Evolutionary conservation across 73 alveolate genomes (phyloP).

Genomic region (Paraurostyla sp.): DNA sequence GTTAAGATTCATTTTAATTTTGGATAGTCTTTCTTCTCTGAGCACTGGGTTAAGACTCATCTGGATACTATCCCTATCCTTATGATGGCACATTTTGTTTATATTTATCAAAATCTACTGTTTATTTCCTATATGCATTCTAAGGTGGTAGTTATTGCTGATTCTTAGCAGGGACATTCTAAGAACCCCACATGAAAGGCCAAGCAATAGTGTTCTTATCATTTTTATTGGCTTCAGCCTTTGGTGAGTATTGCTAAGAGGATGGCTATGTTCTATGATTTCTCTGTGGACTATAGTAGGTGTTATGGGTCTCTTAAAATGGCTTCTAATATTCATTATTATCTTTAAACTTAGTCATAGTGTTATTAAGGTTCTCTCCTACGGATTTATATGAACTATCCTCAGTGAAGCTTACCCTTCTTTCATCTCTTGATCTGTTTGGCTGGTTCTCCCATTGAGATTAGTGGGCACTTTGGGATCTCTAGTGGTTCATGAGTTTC

Average conservation of each 20-base stretch:
- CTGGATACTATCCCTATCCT: no score
- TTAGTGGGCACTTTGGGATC: no score
- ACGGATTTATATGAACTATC: not conserved
- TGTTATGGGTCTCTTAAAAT: not conserved
- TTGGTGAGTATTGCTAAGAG: not conserved
- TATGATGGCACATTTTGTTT: no score
- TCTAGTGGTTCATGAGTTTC: not conserved
- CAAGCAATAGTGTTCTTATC: not conserved
- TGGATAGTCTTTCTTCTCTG: conserved; percentile 1
- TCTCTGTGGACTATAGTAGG: conserved; percentile 22
- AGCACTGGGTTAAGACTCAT: no score
- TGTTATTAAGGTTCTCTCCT: not conserved
- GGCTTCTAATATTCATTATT: not conserved
- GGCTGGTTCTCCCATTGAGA: not conserved
- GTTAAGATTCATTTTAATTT: conserved; percentile 31
- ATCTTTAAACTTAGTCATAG: not conserved
- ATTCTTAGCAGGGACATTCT: no score
- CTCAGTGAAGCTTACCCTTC: not conserved
- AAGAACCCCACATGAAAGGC: no score
- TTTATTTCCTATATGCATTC: no score
- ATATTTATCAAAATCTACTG: no score
- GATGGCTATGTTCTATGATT: not conserved
- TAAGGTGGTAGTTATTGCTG: no score
- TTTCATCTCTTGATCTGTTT: not conserved
- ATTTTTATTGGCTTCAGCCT: not conserved